Percentiles rank a stretch among this genome's conserved stretches.
Conservation (phyloP, 2,329 filamentous ascomycete genomes). For the Uncinocarpus reesii region DNA sequence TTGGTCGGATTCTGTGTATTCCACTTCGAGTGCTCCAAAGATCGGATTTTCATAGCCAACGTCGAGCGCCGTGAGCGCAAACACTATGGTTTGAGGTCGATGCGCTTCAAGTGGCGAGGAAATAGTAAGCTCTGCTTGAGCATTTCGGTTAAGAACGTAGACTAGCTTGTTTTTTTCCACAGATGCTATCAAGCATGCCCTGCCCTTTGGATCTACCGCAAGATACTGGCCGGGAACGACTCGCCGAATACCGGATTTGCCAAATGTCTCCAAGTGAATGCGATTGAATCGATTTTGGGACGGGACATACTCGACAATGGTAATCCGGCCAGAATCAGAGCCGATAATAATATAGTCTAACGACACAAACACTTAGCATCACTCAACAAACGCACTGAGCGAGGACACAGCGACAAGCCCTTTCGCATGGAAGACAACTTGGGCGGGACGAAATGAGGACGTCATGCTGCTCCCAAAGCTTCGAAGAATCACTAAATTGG, state of each 20-base stretch:
- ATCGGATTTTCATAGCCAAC: slow-evolving; percentile 96
- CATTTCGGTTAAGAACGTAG: slow-evolving; percentile 92
- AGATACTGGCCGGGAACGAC: slow-evolving; percentile 95
- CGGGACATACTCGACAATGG: slow-evolving; percentile 83
- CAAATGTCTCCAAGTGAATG: slow-evolving; percentile 92
- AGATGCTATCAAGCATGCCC: slow-evolving; percentile 87
- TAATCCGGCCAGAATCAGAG: slow-evolving; percentile 89
- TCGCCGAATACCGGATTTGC: slow-evolving; percentile 87
- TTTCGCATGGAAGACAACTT: slow-evolving; percentile 12
- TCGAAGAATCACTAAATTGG: slow-evolving; percentile 62
- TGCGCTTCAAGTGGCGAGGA: slow-evolving; percentile 95
- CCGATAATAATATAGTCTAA: slow-evolving; percentile 92
- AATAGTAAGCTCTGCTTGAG: slow-evolving; percentile 88
- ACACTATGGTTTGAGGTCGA: slow-evolving; percentile 80
- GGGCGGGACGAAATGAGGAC: slow-evolving; percentile 20
- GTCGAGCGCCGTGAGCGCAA: slow-evolving; percentile 77
- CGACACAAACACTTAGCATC: slow-evolving; percentile 32
- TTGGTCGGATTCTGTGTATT: slow-evolving; percentile 84
- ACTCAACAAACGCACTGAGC: slow-evolving; percentile 20
- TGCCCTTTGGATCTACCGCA: slow-evolving; percentile 86
- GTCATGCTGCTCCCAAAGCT: slow-evolving; percentile 48
- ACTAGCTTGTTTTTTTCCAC: slow-evolving; percentile 99
- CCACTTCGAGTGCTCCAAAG: slow-evolving; percentile 87
- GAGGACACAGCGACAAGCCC: slow-evolving; percentile 13
- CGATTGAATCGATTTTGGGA: slow-evolving; percentile 78